Evolutionary conservation across 2,329 filamentous ascomycete genomes (phyloP), one percentile per base, ranked within the genome.

Genomic region (Fonsecaea erecta): DNA sequence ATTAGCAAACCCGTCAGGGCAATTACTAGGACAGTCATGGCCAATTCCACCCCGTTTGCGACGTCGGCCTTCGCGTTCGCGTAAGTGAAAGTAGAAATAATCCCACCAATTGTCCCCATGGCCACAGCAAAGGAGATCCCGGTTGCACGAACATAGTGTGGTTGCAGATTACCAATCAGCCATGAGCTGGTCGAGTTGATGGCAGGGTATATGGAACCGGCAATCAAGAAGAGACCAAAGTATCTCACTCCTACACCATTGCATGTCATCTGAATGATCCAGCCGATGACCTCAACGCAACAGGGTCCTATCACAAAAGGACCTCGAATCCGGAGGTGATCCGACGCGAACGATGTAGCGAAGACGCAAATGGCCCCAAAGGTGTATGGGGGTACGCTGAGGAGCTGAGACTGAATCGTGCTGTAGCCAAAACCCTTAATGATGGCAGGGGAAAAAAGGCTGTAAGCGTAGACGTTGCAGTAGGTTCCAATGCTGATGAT

Each of bases 391-490:
- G 37, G 14, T 4, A 43, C 37, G n/a, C 5, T 43, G 5, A 43
- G 37, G 6, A 43, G 37, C 37, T 43, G 37, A 18, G 37, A 18
- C 5, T 43, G 37, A 7, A 43, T 18, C 37, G 37, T 18, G n/a
- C 16, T 18, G 16, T 43, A 43, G 16, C 37, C 37, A 43, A 43
- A 18, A 2, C 16, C n/a, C 8, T 43, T 18, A 12, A 43, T 57
- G 53, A 57, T 57, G 26, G 53, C 21, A 1, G 53, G 53, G 5
- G 30, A 40, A 14, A 57, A 57, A 26, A 57, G 53, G 28, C 28
- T 34, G 28, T 56, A 56, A 1, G 53, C 28, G 53, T 56, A 56
- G 53, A 56, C 24, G 28, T 56, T 56, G 53, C 53, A 56, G 28
- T 56, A 56, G 4, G 34, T 56, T 34, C 53, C 53, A n/a, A 56